Evolutionary conservation across 768 basidiomycete species (phyloP).

Genomic region (Tremella mesenterica): DNA sequence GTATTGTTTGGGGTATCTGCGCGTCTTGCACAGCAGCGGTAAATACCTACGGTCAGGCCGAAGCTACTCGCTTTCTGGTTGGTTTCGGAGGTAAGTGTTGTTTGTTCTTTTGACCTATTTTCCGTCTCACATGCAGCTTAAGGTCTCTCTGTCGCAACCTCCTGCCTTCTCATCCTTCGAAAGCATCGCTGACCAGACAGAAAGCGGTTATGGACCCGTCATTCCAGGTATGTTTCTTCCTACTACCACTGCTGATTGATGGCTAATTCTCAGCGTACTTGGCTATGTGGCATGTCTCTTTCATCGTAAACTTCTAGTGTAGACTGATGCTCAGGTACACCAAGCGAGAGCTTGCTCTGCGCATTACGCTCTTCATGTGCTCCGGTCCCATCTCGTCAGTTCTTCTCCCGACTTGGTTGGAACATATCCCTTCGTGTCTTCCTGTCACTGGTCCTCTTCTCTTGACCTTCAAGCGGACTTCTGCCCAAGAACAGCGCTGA

Average conservation of each 20-base stretch:
- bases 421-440: too few relatives aligned
- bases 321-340: constrained; percentile 6
- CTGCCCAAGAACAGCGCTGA: background rate
- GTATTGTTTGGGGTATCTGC: constrained; percentile 15
- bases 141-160: too few relatives aligned
- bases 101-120: background rate
- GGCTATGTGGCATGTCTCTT: too few relatives aligned
- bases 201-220: constrained; percentile 6
- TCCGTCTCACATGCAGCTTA: too few relatives aligned
- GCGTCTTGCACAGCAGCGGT: constrained; percentile 15
- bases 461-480: background rate
- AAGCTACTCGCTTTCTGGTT: constrained; percentile 10
- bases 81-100: background rate
- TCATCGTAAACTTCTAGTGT: too few relatives aligned
- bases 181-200: too few relatives aligned
- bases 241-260: too few relatives aligned
- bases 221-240: too few relatives aligned
- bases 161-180: too few relatives aligned
- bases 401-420: too few relatives aligned
- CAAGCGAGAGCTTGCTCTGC: constrained; percentile 1
- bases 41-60: constrained; percentile 6
- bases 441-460: too few relatives aligned
- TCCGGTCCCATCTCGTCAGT: background rate
- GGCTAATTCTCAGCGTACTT: too few relatives aligned
- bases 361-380: constrained; percentile 1